Percentiles rank a stretch among this genome's conserved stretches.
Evolutionary conservation across 2,329 filamentous ascomycete genomes (phyloP).

Genomic region (Microdochium bolleyi): DNA sequence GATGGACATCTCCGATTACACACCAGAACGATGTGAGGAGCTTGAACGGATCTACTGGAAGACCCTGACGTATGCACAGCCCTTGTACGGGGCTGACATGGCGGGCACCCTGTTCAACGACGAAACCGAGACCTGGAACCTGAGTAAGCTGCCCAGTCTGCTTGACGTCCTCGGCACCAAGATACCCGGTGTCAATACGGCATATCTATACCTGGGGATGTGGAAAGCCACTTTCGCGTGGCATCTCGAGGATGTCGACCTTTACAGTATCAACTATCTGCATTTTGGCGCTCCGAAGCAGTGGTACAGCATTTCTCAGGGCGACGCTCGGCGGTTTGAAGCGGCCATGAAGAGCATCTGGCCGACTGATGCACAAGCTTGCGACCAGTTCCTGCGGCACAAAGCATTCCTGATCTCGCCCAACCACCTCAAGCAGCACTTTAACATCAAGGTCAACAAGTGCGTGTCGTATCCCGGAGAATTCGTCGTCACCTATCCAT

Average conservation of each 20-base stretch:
- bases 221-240: conserved; percentile 99
- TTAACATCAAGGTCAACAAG: conserved; percentile 93
- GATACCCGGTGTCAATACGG: conserved; percentile 94
- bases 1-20: conserved; percentile 82
- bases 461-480: conserved; percentile 93
- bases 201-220: conserved; percentile 97
- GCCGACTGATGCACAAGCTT: conserved; percentile 91
- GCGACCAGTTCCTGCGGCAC: conserved; percentile 91
- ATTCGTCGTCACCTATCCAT: conserved; percentile 97
- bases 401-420: conserved; percentile 97
- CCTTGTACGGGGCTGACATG: conserved; percentile 94
- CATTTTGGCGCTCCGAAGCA: conserved; percentile 98
- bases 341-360: conserved; percentile 92
- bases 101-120: conserved; percentile 93
- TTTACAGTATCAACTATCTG: conserved; percentile 99
- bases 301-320: conserved; percentile 98
- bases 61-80: conserved; percentile 87
- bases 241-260: conserved; percentile 96
- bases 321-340: conserved; percentile 87
- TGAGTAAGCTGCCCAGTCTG: conserved; percentile 88
- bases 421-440: conserved; percentile 75
- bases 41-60: conserved; percentile 96
- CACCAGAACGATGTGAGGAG: conserved; percentile 85
- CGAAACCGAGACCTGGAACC: conserved; percentile 77
- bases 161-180: conserved; percentile 92